phyloP scores from a whole-genome alignment of 169 alveolate species.

The Neospora caninum region DNA sequence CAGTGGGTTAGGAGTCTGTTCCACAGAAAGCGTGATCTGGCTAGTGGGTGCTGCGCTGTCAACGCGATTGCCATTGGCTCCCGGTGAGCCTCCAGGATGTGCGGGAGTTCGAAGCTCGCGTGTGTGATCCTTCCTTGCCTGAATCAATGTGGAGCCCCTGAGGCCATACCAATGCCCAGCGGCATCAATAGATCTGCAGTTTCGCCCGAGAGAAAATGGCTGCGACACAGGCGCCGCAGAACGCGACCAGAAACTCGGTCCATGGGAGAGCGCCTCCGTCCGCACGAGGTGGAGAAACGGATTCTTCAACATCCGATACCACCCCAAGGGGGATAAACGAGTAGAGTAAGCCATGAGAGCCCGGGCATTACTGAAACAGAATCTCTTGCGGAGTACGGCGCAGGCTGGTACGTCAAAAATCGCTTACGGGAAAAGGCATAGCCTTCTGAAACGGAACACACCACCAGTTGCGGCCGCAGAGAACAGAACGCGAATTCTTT shows the following conservation, averaged over 20 bases:
- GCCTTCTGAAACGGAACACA: no score
- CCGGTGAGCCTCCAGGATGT: neutral
- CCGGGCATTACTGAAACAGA: neutral
- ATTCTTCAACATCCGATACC: neutral
- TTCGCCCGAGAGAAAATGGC: neutral
- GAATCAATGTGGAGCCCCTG: neutral
- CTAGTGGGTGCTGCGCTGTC: neutral
- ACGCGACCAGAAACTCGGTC: neutral
- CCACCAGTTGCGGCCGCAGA: no score
- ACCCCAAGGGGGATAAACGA: neutral
- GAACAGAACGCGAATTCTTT: no score
- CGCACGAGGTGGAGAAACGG: neutral
- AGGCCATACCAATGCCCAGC: neutral
- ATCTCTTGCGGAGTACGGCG: no score
- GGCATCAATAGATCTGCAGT: neutral
- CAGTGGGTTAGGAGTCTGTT: conserved; percentile 1
- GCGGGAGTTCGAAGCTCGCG: neutral
- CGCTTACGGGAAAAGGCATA: no score
- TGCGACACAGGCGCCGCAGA: neutral
- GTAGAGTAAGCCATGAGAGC: neutral
- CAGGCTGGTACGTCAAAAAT: no score
- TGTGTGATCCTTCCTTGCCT: neutral
- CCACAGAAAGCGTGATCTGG: neutral
- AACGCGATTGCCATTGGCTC: neutral
- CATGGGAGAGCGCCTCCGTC: neutral